phyloP scores from a whole-genome alignment of 2,329 filamentous ascomycete species.

The Aspergillus jensenii region DNA sequence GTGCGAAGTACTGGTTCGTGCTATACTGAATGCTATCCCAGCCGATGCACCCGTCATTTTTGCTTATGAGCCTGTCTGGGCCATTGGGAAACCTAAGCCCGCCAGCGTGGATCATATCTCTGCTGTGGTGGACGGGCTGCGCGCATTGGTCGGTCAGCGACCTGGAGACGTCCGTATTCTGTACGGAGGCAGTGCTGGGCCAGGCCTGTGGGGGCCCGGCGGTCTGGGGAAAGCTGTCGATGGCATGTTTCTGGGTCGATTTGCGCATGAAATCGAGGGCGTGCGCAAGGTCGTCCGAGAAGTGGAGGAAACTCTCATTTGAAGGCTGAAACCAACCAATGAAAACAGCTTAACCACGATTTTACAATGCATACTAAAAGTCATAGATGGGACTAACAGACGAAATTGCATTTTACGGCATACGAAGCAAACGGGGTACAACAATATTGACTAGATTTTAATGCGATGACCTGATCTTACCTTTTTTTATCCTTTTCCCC shows the following conservation, averaged over 20 bases:
- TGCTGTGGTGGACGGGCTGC: slow-evolving; percentile 65
- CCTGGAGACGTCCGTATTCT: slow-evolving; percentile 66
- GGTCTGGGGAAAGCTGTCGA: slow-evolving; percentile 69
- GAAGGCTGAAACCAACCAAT: background rate
- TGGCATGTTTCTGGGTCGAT: slow-evolving; percentile 77
- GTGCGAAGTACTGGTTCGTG: slow-evolving; percentile 64
- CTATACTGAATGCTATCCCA: slow-evolving; percentile 62
- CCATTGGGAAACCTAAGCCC: slow-evolving; percentile 73
- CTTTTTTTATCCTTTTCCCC: background rate
- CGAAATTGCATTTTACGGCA: background rate
- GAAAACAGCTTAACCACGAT: background rate
- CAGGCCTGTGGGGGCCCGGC: slow-evolving; percentile 63
- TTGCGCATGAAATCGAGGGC: slow-evolving; percentile 73
- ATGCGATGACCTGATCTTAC: slow-evolving; percentile 1
- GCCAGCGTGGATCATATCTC: slow-evolving; percentile 72
- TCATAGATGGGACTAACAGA: background rate
- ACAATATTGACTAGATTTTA: slow-evolving; percentile 1
- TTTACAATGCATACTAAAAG: background rate
- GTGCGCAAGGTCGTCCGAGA: slow-evolving; percentile 72
- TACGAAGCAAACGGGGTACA: background rate
- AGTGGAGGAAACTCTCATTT: slow-evolving; percentile 52
- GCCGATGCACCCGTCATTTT: slow-evolving; percentile 68
- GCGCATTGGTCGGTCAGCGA: slow-evolving; percentile 53
- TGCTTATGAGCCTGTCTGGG: slow-evolving; percentile 88
- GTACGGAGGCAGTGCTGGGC: slow-evolving; percentile 81